Evolutionary conservation across 2,329 filamentous ascomycete genomes (phyloP).

Genomic region (Parastagonospora nodorum): DNA sequence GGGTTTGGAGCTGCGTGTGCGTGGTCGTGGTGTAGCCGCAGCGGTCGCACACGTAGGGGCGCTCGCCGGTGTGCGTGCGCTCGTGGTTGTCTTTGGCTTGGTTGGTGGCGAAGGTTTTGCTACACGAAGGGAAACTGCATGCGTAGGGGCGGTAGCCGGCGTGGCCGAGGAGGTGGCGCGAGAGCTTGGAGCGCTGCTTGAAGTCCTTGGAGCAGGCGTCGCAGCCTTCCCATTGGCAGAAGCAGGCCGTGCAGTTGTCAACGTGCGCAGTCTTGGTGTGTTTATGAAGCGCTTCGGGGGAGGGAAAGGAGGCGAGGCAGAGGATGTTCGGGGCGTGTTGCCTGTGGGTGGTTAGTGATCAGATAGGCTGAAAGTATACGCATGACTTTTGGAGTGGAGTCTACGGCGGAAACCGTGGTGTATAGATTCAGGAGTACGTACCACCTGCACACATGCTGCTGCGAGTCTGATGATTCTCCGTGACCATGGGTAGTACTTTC

Average conservation of each 20-base stretch:
- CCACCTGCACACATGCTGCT: constrained; percentile 40
- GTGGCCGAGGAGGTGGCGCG: constrained; percentile 44
- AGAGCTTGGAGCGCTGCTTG: constrained; percentile 47
- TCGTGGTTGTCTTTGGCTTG: constrained; percentile 49
- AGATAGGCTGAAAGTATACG: neutral
- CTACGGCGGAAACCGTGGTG: neutral
- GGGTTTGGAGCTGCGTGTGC: constrained; percentile 46
- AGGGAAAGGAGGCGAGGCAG: constrained; percentile 37
- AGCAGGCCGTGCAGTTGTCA: constrained; percentile 40
- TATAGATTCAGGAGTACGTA: constrained; percentile 5
- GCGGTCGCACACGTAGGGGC: constrained; percentile 43
- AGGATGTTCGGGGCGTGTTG: constrained; percentile 31
- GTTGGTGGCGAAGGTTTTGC: constrained; percentile 47
- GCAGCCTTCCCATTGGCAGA: constrained; percentile 46
- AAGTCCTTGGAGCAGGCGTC: constrained; percentile 43
- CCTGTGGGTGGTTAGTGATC: constrained; percentile 9
- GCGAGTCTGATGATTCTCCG: constrained; percentile 9
- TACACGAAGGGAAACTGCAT: constrained; percentile 41
- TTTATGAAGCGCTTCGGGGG: constrained; percentile 37
- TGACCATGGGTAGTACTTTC: neutral
- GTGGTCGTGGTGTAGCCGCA: constrained; percentile 47
- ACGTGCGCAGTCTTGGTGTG: constrained; percentile 44
- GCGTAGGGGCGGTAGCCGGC: constrained; percentile 45
- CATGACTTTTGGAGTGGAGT: neutral
- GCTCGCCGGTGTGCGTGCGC: constrained; percentile 44